A percentile compares a stretch with the other conserved stretches of the same genome.
Conservation (phyloP, 2,329 filamentous ascomycete species). For the Monosporascus sp. region DNA sequence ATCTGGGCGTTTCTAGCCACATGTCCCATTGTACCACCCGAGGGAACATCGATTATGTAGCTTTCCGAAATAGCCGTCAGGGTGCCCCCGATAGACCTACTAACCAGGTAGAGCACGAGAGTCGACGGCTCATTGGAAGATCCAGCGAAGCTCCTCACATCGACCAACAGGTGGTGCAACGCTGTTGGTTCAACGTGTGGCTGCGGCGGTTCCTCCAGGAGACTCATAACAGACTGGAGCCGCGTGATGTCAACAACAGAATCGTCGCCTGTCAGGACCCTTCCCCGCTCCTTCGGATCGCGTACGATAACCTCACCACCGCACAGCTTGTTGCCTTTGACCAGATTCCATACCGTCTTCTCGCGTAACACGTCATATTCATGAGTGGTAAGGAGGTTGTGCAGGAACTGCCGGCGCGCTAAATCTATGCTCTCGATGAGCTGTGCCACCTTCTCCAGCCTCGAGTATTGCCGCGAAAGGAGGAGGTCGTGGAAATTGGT, state of each 20-base stretch:
- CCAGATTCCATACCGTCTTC: constrained; percentile 91
- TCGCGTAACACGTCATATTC: constrained; percentile 80
- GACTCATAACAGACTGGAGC: constrained; percentile 92
- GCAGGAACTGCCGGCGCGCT: constrained; percentile 81
- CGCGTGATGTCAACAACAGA: constrained; percentile 87
- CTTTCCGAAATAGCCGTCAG: constrained; percentile 73
- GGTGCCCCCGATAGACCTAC: constrained; percentile 59
- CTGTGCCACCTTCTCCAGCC: constrained; percentile 74
- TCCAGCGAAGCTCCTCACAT: constrained; percentile 77
- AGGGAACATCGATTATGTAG: constrained; percentile 72
- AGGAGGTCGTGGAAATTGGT: constrained; percentile 92
- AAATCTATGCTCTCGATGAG: constrained; percentile 81
- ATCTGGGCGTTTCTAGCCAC: constrained; percentile 62
- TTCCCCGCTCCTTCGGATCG: constrained; percentile 75
- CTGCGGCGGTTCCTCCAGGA: constrained; percentile 77
- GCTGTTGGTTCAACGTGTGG: constrained; percentile 62
- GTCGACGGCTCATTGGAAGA: constrained; percentile 70
- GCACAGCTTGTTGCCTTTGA: constrained; percentile 89
- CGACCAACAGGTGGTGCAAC: constrained; percentile 76
- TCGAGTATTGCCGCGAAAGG: constrained; percentile 73
- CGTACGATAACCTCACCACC: constrained; percentile 92
- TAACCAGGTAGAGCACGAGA: constrained; percentile 72
- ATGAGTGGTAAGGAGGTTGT: constrained; percentile 84
- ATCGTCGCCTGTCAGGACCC: constrained; percentile 86
- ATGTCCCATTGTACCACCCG: constrained; percentile 65